Evolutionary conservation across 352 stramenopile genomes (phyloP).

Genomic region (Globisporangium paddicum): DNA sequence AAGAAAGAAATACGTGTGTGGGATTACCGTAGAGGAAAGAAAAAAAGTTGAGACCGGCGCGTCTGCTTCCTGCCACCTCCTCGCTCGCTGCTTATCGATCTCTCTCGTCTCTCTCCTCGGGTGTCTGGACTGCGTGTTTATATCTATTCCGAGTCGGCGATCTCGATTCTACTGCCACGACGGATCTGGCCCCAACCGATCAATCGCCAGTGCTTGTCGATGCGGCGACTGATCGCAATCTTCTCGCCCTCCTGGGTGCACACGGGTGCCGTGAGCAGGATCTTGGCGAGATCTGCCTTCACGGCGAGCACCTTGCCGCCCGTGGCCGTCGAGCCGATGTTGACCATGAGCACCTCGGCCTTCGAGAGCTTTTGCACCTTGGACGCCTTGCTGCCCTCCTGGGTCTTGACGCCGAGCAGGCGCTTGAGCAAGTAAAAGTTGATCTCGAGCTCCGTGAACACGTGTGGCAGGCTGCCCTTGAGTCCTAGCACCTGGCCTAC

Average conservation of each 20-base stretch:
- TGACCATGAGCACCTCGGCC: conserved; percentile 99
- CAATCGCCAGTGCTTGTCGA: conserved; percentile 99
- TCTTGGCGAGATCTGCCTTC: conserved; percentile 98
- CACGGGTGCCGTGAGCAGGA: conserved; percentile 98
- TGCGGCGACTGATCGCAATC: conserved; percentile 99
- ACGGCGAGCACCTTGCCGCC: conserved; percentile 93
- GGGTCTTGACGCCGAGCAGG: conserved; percentile 98
- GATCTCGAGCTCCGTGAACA: conserved; percentile 99
- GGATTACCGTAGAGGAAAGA: not conserved
- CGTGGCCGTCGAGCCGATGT: conserved; percentile 99
- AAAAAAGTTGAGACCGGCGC: not conserved
- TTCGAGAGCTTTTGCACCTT: conserved; percentile 99
- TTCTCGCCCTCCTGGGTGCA: conserved; percentile 99
- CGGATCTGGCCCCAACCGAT: conserved; percentile 99
- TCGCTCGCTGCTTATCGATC: not conserved
- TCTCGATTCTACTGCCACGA: conserved; percentile 94
- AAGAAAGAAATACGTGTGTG: conserved; percentile 5
- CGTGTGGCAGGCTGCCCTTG: conserved; percentile 96
- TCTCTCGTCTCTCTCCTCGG: not conserved
- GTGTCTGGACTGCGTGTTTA: conserved; percentile 12
- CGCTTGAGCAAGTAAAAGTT: conserved; percentile 99
- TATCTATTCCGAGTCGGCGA: conserved; percentile 85
- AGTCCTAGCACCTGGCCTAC: conserved; percentile 98
- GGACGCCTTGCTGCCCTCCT: conserved; percentile 98
- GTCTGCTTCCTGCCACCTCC: not conserved